Base-by-base conservation (phyloP, 495 filamentous ascomycete genomes). In the Mycothermus thermophilus region DNA sequence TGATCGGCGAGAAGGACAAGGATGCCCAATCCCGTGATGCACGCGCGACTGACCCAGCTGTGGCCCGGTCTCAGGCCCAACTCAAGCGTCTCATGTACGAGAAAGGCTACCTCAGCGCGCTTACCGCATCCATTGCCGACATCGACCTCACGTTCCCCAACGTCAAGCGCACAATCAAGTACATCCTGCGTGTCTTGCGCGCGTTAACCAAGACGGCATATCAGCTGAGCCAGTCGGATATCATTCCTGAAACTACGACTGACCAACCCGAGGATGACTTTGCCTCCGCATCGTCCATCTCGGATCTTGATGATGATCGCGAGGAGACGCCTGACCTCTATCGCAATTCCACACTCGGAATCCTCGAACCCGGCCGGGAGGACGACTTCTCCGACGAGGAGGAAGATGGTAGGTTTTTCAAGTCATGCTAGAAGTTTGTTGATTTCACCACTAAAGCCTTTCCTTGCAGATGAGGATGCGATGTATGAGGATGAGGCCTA, bases 241-340 rank as follows among this genome's bases (percentile, higher is more conserved):
- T 87, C 29, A 62, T 71, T 19, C 52, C 64, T 4, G 69, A 71
- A 3, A 71, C 73, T 2, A 64, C 71, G 19, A 76, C 77, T 11
- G 76, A 81, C 38, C 71, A 69, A 4, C 72, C 83, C 21, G 87
- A 92, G 25, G 87, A 92, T 35, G 92, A 94, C 24, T 84, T 93
- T 18, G 80, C 79, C 5, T 85, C 84, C 14, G 78, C 88, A 17
- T 86, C 87, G 8, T 95, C 90, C 0, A 72, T 92, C 27, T 92
- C 85, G 6, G 83, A 93, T 34, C 62, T 82, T 21, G 83, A 86
- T 20, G 81, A 86, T 47, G 79, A 83, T 38, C 81, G 92, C 13
- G 90, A 96, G 54, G 88, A 96, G 52, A 96, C 92, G 6, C 90
- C 90, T 14, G 92, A 99, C 62, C 72, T 99, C 6, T 96, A 93